Evolutionary conservation across 495 filamentous ascomycete species (phyloP).

Genomic region (Neurospora sp.): DNA sequence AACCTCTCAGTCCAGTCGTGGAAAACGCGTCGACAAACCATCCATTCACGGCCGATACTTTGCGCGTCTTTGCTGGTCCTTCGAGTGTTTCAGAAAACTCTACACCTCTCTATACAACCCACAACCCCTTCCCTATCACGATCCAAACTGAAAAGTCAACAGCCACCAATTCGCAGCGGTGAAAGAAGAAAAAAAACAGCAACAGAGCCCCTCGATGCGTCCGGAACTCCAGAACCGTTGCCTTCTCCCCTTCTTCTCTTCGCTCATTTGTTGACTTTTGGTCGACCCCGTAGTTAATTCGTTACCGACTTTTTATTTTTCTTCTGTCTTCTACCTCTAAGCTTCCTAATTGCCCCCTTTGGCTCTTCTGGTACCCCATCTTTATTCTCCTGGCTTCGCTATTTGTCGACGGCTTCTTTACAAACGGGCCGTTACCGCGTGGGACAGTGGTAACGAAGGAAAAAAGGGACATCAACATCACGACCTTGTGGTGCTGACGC

Average conservation of each 20-base stretch:
- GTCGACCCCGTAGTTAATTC: slow-evolving; percentile 9
- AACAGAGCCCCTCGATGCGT: slow-evolving; percentile 21
- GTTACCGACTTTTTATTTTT: slow-evolving; percentile 18
- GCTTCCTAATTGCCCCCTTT: neutral
- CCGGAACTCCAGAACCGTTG: slow-evolving; percentile 6
- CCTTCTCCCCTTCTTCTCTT: slow-evolving; percentile 22
- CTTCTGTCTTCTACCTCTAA: neutral
- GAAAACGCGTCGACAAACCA: neutral
- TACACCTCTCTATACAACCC: slow-evolving; percentile 2
- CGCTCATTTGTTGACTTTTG: slow-evolving; percentile 14
- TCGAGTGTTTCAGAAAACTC: neutral
- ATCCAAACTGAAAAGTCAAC: neutral
- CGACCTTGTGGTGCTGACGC: slow-evolving; percentile 5
- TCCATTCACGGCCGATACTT: neutral
- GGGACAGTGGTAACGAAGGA: neutral
- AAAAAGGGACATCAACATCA: neutral
- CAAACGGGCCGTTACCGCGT: neutral
- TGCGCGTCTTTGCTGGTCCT: neutral
- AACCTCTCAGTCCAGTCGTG: neutral
- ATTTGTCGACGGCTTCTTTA: neutral
- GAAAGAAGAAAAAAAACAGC: neutral
- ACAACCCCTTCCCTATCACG: slow-evolving; percentile 4
- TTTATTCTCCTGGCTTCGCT: neutral
- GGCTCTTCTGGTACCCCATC: neutral
- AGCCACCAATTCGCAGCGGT: neutral